phyloP scores from a whole-genome alignment of 257 asterid species.

The Galeopsis tetrahit region DNA sequence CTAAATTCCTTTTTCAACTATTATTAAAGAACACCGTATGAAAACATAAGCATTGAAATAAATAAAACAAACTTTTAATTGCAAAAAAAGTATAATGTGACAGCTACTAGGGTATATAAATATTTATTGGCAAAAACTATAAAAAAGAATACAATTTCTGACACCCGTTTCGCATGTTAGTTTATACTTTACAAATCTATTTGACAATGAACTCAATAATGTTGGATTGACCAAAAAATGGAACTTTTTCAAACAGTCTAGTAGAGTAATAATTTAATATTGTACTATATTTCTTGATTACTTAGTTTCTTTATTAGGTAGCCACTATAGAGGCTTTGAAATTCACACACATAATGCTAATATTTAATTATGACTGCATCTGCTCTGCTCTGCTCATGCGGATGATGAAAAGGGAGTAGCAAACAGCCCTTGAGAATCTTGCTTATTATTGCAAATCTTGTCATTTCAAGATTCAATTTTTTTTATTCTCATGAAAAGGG shows the following conservation, averaged over 20 bases:
- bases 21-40: no score
- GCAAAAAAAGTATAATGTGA: background rate
- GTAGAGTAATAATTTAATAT: background rate
- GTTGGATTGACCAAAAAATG: constrained; percentile 12
- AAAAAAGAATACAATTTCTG: background rate
- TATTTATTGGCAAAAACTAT: background rate
- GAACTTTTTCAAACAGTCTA: background rate
- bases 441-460: constrained; percentile 47
- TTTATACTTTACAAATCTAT: background rate
- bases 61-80: background rate
- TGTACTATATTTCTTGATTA: no score
- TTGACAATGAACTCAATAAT: constrained; percentile 14
- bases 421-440: constrained; percentile 56
- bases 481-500: constrained; percentile 27
- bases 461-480: background rate
- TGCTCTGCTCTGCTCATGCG: constrained; percentile 14
- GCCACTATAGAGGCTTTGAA: constrained; percentile 33
- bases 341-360: constrained; percentile 18
- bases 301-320: no score
- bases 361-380: constrained; percentile 26
- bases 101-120: background rate
- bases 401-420: constrained; percentile 44
- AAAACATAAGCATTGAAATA: no score
- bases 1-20: no score
- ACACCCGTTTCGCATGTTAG: background rate